Percentiles rank a stretch among this genome's conserved stretches.
Conservation (phyloP, 2,329 filamentous ascomycete genomes). For the Fusarium clavum region DNA sequence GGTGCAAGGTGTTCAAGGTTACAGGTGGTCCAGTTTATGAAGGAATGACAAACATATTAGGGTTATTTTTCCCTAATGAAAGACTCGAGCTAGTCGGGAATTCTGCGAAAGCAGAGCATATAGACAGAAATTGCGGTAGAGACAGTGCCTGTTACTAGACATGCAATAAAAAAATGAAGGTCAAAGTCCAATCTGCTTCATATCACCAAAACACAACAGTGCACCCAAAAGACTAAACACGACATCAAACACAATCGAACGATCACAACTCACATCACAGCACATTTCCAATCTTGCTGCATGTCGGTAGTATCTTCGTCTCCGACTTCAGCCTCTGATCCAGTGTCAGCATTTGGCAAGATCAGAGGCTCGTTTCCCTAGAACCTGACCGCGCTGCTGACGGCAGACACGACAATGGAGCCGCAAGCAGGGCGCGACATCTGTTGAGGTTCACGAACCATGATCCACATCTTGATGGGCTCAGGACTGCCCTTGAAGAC, state of each 20-base stretch:
- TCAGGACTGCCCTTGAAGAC: constrained; percentile 67
- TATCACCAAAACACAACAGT: constrained; percentile 3
- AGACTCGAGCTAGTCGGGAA: constrained; percentile 43
- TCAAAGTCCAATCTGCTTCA: constrained; percentile 6
- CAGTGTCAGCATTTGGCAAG: constrained; percentile 18
- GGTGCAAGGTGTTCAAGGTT: constrained; percentile 46
- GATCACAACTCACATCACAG: constrained; percentile 31
- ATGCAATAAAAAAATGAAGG: constrained; percentile 9
- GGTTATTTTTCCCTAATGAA: constrained; percentile 41
- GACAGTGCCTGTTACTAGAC: constrained; percentile 29
- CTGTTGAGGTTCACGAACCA: constrained; percentile 78
- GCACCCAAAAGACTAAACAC: neutral
- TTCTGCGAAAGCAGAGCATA: constrained; percentile 24
- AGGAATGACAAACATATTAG: constrained; percentile 44
- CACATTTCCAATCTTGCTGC: constrained; percentile 24
- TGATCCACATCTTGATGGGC: constrained; percentile 78
- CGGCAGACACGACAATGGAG: constrained; percentile 35
- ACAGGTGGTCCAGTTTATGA: constrained; percentile 41
- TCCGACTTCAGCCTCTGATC: constrained; percentile 34
- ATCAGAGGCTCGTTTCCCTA: constrained; percentile 42
- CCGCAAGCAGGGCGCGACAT: constrained; percentile 46
- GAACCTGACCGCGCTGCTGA: constrained; percentile 41
- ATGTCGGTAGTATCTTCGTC: constrained; percentile 1
- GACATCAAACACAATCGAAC: neutral
- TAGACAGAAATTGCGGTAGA: constrained; percentile 33